Base-by-base conservation (phyloP, 164 flowering plant genomes). In the Protea cynaroides region DNA sequence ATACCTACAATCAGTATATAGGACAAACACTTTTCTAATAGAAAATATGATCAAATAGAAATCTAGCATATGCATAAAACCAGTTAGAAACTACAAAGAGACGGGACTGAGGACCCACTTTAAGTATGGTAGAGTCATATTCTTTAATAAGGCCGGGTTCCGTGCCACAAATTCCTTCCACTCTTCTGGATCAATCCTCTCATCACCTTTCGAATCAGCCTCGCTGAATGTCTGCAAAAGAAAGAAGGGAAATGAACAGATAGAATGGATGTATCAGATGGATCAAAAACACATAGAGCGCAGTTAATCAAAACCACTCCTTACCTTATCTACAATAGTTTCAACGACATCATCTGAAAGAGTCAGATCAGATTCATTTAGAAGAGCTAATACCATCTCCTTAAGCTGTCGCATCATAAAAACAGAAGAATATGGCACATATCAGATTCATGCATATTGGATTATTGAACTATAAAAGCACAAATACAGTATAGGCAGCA, bases 351-450 rank as follows among this genome's bases (percentile, higher is more conserved):
- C 96, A 23, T 84, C 88, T 51, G 89, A 76, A 22, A 90, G 84
- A 6, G 68, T 25, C 65, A 93, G 71, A 54, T 85, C 89, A 5
- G 94, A 90, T 80, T 90, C 97, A 44, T 81, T 80, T 43, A 93
- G 59, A 63, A 90, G 84, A 8, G 97, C 94, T 75, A 82, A 12
- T 15, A 90, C 87, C 98, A 93, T 90, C 81, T 83, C 88, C 75
- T 82, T 89, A 40, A 78, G 43, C 81, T 78, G 66, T 21, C 21
- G 11, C 10, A 38, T 43, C 12, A 22, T 15, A 40, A 25, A 54
- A n/a, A 36, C 7, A 18, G 12, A 44, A 21, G 52, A 44, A 18
- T 18, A 10, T 43, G 7, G 8, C 13, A 8, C n/a, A 56, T 23
- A 63, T 64, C 38, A 63, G 22, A 69, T 58, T 37, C 60, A 59